Percentiles rank a stretch among this genome's conserved stretches.
Evolutionary conservation across 176 grass and related monocot genomes (phyloP).

Genomic region (Zea luxurians): DNA sequence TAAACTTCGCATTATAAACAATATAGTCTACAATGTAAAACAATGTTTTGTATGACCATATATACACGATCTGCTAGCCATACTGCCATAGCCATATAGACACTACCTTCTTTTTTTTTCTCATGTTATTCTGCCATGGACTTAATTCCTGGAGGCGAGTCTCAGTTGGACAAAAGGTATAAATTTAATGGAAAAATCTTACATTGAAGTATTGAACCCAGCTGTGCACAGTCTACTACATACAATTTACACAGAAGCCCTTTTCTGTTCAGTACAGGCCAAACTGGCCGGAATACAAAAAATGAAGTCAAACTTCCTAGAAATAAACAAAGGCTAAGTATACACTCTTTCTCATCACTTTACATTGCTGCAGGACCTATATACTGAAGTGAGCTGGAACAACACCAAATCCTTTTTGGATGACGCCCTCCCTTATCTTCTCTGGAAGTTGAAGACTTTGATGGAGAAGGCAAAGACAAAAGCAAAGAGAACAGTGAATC

Average conservation of each 20-base stretch:
- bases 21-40: too few relatives aligned
- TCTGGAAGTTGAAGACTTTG: constrained; percentile 66
- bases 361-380: background rate
- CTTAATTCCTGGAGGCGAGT: background rate
- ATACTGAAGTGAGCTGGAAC: constrained; percentile 3
- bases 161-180: background rate
- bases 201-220: constrained; percentile 1
- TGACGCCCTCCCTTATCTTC: constrained; percentile 40
- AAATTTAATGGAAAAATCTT: background rate
- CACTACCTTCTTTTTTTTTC: background rate
- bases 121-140: background rate
- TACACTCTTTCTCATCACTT: constrained; percentile 6
- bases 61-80: too few relatives aligned
- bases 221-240: constrained; percentile 17
- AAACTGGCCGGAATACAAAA: constrained; percentile 4
- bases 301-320: constrained; percentile 2
- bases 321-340: constrained; percentile 2
- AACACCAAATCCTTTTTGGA: constrained; percentile 1
- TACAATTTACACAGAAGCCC: background rate
- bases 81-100: background rate
- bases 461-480: constrained; percentile 65
- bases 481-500: constrained; percentile 59
- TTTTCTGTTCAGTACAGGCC: background rate
- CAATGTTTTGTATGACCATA: too few relatives aligned
- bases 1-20: too few relatives aligned